Percentiles rank a stretch among this genome's conserved stretches.
Evolutionary conservation across 2,329 filamentous ascomycete species (phyloP).

Genomic region (Akanthomyces muscarius): DNA sequence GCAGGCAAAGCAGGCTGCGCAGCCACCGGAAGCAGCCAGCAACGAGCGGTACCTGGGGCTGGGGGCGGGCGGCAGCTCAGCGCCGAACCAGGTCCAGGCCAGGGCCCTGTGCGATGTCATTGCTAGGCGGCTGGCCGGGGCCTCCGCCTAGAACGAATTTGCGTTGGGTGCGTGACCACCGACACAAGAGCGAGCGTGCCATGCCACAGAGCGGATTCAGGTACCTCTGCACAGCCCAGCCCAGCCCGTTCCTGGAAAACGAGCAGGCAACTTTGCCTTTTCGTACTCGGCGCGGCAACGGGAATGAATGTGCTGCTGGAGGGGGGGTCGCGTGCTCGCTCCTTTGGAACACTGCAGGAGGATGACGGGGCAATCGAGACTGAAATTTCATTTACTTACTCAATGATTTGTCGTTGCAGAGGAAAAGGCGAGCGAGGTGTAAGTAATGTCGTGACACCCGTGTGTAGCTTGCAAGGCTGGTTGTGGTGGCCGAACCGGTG

Average conservation of each 20-base stretch:
- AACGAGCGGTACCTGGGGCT: neutral
- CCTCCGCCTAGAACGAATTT: slow-evolving; percentile 7
- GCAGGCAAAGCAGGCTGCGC: neutral
- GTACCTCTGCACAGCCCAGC: slow-evolving; percentile 15
- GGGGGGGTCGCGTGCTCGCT: slow-evolving; percentile 7
- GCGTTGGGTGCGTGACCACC: slow-evolving; percentile 8
- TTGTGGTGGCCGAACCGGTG: neutral
- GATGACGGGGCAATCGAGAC: neutral
- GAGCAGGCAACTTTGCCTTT: neutral
- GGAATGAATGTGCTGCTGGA: no score
- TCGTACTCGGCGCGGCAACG: slow-evolving; percentile 9
- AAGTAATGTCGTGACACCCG: neutral
- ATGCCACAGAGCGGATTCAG: neutral
- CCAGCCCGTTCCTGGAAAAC: slow-evolving; percentile 3
- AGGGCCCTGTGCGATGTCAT: neutral
- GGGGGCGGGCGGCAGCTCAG: neutral
- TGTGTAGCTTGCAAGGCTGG: no score
- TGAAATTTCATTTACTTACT: neutral
- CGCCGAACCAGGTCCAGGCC: neutral
- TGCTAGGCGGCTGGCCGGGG: neutral
- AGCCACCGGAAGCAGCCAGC: neutral
- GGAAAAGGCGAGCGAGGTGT: neutral
- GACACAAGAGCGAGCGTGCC: neutral
- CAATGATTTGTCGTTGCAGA: neutral
- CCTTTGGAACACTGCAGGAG: neutral